Evolutionary conservation across 768 basidiomycete species (phyloP).

Genomic region (Ramaria sp.): DNA sequence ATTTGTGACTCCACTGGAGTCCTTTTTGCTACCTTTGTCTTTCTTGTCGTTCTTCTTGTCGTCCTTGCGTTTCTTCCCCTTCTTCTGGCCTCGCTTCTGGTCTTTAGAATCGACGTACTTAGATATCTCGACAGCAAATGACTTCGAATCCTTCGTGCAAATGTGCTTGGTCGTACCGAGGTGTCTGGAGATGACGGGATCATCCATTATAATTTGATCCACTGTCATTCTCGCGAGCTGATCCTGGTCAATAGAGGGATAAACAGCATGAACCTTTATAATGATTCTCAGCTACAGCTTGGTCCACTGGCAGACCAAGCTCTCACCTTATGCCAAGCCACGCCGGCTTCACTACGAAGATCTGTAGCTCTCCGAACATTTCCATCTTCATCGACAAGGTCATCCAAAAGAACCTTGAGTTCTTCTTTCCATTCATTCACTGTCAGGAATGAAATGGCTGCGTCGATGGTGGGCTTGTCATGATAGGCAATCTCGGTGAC

Average conservation of each 20-base stretch:
- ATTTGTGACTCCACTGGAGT: constrained; percentile 13
- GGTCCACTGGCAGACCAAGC: not conserved
- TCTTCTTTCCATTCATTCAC: constrained; percentile 49
- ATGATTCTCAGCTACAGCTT: not conserved
- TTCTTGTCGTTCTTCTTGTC: constrained; percentile 17
- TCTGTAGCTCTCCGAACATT: constrained; percentile 41
- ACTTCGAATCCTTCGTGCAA: constrained; percentile 36
- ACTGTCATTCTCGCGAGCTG: constrained; percentile 36
- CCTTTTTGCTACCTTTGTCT: constrained; percentile 16
- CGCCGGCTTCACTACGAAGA: constrained; percentile 46
- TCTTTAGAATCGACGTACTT: constrained; percentile 60
- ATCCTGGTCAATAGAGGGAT: constrained; percentile 41
- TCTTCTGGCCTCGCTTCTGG: constrained; percentile 36
- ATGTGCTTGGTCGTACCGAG: constrained; percentile 48
- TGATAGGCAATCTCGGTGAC: constrained; percentile 54
- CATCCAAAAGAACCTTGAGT: constrained; percentile 41
- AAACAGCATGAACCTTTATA: constrained; percentile 47
- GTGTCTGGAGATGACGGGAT: constrained; percentile 32
- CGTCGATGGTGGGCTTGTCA: constrained; percentile 42
- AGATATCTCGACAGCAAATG: constrained; percentile 43
- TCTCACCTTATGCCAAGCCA: constrained; percentile 49
- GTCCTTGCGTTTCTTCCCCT: constrained; percentile 24
- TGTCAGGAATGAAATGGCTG: constrained; percentile 48
- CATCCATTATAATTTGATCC: constrained; percentile 39
- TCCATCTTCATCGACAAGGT: constrained; percentile 51